phyloP scores from a whole-genome alignment of 495 filamentous ascomycete genomes.

The Hypoxylon fuscum region DNA sequence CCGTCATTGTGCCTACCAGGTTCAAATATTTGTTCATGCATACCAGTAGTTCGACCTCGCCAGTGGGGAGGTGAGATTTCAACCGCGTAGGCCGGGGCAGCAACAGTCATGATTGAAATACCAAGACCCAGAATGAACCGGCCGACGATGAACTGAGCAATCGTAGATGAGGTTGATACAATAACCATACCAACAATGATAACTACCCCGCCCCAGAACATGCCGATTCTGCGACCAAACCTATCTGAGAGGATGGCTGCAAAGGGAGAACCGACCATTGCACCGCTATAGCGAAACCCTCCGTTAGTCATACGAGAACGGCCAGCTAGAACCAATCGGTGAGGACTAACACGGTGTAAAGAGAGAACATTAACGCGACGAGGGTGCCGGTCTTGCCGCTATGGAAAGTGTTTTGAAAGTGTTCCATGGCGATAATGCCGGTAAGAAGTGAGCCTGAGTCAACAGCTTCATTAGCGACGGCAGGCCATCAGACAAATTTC shows the following conservation, averaged over 20 bases:
- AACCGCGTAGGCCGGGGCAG: slow-evolving; percentile 57
- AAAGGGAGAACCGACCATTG: slow-evolving; percentile 57
- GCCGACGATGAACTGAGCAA: slow-evolving; percentile 58
- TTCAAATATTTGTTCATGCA: no score
- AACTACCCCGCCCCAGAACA: slow-evolving; percentile 60
- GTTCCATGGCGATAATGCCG: slow-evolving; percentile 52
- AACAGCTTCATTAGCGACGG: slow-evolving; percentile 9
- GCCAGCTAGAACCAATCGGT: background rate
- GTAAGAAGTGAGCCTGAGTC: slow-evolving; percentile 55
- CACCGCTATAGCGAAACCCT: slow-evolving; percentile 43
- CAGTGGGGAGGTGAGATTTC: slow-evolving; percentile 61
- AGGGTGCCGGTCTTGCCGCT: slow-evolving; percentile 47
- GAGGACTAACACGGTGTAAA: slow-evolving; percentile 56
- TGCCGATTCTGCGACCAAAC: slow-evolving; percentile 52
- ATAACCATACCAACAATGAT: slow-evolving; percentile 62
- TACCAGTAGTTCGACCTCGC: slow-evolving; percentile 58
- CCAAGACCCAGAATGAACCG: slow-evolving; percentile 63
- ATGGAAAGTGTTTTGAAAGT: slow-evolving; percentile 51
- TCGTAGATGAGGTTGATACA: slow-evolving; percentile 45
- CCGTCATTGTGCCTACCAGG: no score
- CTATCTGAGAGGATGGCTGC: slow-evolving; percentile 56
- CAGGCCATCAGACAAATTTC: background rate
- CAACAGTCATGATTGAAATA: slow-evolving; percentile 59
- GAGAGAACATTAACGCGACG: slow-evolving; percentile 56
- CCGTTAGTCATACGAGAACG: background rate